A percentile compares a stretch with the other conserved stretches of the same genome.
Conservation (phyloP, 352 stramenopile genomes). For the Phytopythium sindhum region DNA sequence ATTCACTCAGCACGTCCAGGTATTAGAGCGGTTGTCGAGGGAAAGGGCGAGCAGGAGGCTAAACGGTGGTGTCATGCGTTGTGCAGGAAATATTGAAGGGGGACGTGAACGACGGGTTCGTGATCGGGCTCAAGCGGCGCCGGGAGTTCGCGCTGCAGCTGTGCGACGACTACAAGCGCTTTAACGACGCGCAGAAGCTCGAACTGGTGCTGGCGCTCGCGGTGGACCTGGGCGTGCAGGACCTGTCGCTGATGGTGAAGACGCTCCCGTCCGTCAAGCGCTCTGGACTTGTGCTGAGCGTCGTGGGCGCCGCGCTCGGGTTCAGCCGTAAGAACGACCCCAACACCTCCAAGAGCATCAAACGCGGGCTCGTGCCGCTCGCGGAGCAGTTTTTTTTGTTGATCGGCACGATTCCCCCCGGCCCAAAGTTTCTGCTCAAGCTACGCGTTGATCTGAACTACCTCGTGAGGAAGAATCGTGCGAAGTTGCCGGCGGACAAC, state of each 20-base stretch:
- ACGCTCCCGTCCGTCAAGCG: conserved; percentile 71
- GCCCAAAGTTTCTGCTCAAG: conserved; percentile 70
- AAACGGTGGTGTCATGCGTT: not conserved
- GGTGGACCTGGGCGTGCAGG: conserved; percentile 73
- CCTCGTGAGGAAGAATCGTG: conserved; percentile 48
- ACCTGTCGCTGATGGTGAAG: conserved; percentile 81
- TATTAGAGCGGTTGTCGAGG: conserved; percentile 3
- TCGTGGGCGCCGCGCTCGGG: conserved; percentile 66
- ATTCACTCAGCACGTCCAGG: conserved; percentile 59
- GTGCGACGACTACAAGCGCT: conserved; percentile 72
- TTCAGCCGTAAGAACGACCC: conserved; percentile 83
- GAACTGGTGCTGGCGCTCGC: conserved; percentile 77
- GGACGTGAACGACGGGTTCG: conserved; percentile 75
- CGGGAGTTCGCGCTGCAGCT: conserved; percentile 75
- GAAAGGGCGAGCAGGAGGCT: not conserved
- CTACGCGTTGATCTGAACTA: conserved; percentile 62
- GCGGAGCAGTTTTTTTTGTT: conserved; percentile 81
- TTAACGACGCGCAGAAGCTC: conserved; percentile 73
- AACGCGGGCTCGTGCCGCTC: conserved; percentile 75
- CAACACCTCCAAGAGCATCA: conserved; percentile 83
- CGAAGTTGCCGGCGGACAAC: conserved; percentile 38
- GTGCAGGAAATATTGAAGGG: conserved; percentile 51
- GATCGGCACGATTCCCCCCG: conserved; percentile 62
- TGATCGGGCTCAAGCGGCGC: conserved; percentile 76
- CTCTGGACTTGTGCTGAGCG: conserved; percentile 79